These are phyloP conservation scores for Parastagonospora nodorum DNA, from an alignment of 2,329 filamentous ascomycete species.

Conservation along the genomic window DNA sequence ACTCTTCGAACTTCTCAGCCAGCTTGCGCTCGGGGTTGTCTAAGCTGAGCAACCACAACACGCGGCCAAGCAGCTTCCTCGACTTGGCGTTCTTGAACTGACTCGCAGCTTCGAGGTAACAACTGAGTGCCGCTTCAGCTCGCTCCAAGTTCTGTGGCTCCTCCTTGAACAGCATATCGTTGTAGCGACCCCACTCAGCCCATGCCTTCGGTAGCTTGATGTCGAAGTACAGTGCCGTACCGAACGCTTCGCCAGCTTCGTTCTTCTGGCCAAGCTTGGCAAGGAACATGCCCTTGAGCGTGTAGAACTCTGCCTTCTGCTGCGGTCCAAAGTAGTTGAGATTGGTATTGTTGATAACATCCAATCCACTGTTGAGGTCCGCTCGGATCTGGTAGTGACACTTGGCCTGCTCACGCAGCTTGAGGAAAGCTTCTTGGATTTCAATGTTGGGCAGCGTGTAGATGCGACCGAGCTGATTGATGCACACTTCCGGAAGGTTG, in stretches of 20 bases:
- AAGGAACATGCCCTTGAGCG: constrained; percentile 98
- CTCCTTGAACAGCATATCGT: constrained; percentile 93
- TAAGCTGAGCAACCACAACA: constrained; percentile 92
- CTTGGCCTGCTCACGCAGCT: constrained; percentile 96
- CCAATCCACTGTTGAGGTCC: constrained; percentile 88
- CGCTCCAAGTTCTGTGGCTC: constrained; percentile 80
- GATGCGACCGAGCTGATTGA: constrained; percentile 94
- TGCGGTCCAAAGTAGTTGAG: constrained; percentile 95
- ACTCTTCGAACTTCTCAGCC: constrained; percentile 87
- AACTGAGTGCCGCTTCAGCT: constrained; percentile 90
- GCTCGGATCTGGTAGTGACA: constrained; percentile 97
- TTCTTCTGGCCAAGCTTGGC: constrained; percentile 90
- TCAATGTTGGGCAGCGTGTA: constrained; percentile 99
- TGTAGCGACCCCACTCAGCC: constrained; percentile 99
- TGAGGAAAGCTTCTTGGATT: constrained; percentile 98
- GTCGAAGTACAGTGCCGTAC: constrained; percentile 93
- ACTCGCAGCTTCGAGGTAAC: constrained; percentile 92
- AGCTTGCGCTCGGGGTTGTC: constrained; percentile 87
- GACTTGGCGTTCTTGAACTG: constrained; percentile 98
- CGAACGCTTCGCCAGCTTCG: constrained; percentile 92
- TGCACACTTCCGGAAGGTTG: constrained; percentile 94
- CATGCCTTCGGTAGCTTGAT: constrained; percentile 95
- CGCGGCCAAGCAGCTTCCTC: constrained; percentile 87
- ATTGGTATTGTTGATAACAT: constrained; percentile 99
- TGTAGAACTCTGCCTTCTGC: constrained; percentile 99